A percentile compares a stretch with the other conserved stretches of the same genome.
Evolutionary conservation across 306 rosid genomes (phyloP).

Genomic region (Cajanus cajan): DNA sequence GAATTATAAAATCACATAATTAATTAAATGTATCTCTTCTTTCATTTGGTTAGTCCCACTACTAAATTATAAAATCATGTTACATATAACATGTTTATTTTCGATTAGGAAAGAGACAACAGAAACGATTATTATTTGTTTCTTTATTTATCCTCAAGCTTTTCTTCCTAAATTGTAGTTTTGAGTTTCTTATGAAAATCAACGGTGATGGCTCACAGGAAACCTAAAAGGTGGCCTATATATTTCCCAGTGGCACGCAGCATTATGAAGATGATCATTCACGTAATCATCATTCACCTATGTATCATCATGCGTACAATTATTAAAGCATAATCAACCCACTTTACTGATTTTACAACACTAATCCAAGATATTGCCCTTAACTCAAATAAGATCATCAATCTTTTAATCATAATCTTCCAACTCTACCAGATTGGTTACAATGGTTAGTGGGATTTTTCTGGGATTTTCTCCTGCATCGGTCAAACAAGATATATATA

Average conservation of each 20-base stretch:
- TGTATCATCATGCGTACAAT: conserved; percentile 30
- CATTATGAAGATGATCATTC: conserved; percentile 34
- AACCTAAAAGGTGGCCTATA: not conserved
- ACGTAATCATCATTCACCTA: conserved; percentile 24
- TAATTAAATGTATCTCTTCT: too few species aligned
- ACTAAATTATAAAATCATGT: too few species aligned
- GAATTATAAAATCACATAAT: too few species aligned
- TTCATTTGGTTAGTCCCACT: too few species aligned
- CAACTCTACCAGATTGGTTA: conserved; percentile 15
- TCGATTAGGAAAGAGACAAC: too few species aligned
- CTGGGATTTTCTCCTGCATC: conserved; percentile 37
- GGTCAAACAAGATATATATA: conserved; percentile 40
- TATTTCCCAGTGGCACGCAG: conserved; percentile 25
- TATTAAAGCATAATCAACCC: conserved; percentile 16
- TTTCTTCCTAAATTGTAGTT: too few species aligned
- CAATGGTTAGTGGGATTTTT: conserved; percentile 49
- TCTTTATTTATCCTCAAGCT: too few species aligned
- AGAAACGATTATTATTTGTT: too few species aligned
- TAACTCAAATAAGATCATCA: conserved; percentile 39
- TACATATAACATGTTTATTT: too few species aligned
- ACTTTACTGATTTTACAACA: conserved; percentile 38
- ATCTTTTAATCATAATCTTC: conserved; percentile 36
- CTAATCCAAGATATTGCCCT: conserved; percentile 33
- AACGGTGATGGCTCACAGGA: not conserved
- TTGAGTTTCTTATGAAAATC: not conserved